Evolutionary conservation across 257 asterid species (phyloP), one percentile per base, ranked within the genome.

Genomic region (Solanum pinnatisectum): DNA sequence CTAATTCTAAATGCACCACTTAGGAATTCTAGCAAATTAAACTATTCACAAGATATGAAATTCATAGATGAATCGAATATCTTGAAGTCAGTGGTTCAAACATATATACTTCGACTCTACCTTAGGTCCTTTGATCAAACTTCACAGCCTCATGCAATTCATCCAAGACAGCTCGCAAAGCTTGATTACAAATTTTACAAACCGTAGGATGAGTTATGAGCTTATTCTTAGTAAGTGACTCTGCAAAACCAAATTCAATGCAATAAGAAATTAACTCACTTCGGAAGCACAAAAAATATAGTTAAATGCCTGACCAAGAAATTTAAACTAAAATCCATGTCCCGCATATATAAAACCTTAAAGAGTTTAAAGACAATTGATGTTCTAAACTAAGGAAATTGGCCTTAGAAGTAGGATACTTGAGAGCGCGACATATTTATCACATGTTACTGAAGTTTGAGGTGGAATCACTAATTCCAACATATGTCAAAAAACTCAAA

Each of bases 141-240:
- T 13, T 44, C 14, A 44, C 89, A 35, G 98, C 96, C 91, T 95
- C 96, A 87, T 98, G 94, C 82, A 97, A 91, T 87, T 98, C 98
- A 91, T 97, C 99, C 88, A 97, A 88, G 90, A 97, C 98, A 71
- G 95, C 97, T 67, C 98, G 94, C 90, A 97, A 89, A 86, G 98
- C 98, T 65, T 65, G 72, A 65, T 65, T 65, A 65, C 72, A 65
- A 25, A 65, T 65, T 88, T 94, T 95, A 77, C 98, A 98, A 88
- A 97, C 98, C 23, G 95, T 89, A 44, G 95, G 90, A 91, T 94
- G 97, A 65, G 95, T 95, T 89, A 95, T 98, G 18, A 96, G 96
- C 87, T 94, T 97, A 90, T 94, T 95, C 93, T 95, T 96, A 90
- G 95, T 94, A 72, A 97, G 93, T 56, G 96, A 95, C 59, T 98